Base-by-base conservation (phyloP, 2,329 filamentous ascomycete species). In the Alternaria dauci region DNA sequence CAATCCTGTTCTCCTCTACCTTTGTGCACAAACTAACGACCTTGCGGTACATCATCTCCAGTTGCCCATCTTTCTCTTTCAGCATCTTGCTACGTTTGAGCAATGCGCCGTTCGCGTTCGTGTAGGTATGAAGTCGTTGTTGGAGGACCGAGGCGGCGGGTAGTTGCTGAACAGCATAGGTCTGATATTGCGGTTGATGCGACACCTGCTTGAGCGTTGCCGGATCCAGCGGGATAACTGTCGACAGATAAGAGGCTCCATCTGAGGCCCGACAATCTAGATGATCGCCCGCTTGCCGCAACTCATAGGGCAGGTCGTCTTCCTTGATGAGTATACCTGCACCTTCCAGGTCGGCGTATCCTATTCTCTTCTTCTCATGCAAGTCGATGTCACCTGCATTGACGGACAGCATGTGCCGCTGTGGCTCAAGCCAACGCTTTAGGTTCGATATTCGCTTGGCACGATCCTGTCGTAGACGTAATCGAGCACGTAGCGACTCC, bases 1-100 rank as follows among this genome's bases (percentile, higher is more conserved):
- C 95, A 14, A 98, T 91, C 59, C 92, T 87, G 8, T 85, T 84
- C 63, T 96, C 93, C 1, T 88, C 85, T 34, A 94, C 91, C 8
- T 88, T 89, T 0, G 93, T 96, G 75, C 94, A 97, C 12, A 97
- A 82, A 55, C 91, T 89, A 25, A 99, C 93, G 30, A 98, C 92
- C 67, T 90, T 91, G 26, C 93, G 87, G 76, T 97, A 97, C 79
- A 95, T 93, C 67, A 90, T 84, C 73, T 97, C 94, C 4, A 96
- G 84, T 55, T 97, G 93, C 5, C 89, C 89, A 69, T 92, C 94
- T 61, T 91, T 89, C 30, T 90, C 89, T 75, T 92, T 90, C 8
- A 99, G 85, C 6, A 86, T 86, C 18, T 86, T 85, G 2, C 93
- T 89, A 68, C 90, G 87, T 52, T 87, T 86, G 54, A 87, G 82